These are phyloP conservation scores for Lentinus tigrinus DNA, from an alignment of 768 basidiomycete genomes.

Conservation along the genomic window DNA sequence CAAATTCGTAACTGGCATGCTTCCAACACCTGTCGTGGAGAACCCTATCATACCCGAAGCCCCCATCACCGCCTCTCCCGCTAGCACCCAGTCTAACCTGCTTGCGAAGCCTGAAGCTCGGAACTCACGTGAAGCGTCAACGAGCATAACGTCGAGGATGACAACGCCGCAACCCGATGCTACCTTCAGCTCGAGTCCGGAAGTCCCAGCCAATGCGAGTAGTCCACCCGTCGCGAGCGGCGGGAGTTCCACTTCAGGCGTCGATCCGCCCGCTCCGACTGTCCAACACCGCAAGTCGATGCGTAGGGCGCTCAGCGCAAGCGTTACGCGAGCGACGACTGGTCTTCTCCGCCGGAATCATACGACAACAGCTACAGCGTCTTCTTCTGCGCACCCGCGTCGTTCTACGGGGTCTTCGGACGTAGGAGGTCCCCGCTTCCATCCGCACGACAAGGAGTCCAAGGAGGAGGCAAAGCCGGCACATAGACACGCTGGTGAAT, in stretches of 20 bases:
- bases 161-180: background rate
- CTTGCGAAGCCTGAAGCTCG: background rate
- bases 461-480: constrained; percentile 13
- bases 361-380: background rate
- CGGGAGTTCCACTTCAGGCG: background rate
- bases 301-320: constrained; percentile 15
- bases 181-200: background rate
- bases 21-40: constrained; percentile 4
- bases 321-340: constrained; percentile 12
- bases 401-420: constrained; percentile 17
- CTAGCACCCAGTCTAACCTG: background rate
- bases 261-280: background rate
- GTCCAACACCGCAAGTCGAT: background rate
- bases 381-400: background rate
- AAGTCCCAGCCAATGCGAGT: background rate
- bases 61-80: background rate
- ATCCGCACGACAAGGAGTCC: constrained; percentile 5
- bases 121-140: background rate
- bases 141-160: background rate
- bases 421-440: constrained; percentile 23
- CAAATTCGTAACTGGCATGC: constrained; percentile 60
- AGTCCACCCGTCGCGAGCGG: background rate
- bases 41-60: background rate
- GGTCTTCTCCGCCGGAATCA: constrained; percentile 4
- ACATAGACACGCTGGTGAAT: constrained; percentile 57